Evolutionary conservation across 2,329 filamentous ascomycete genomes (phyloP).

Genomic region (Delphinella strobiligena): DNA sequence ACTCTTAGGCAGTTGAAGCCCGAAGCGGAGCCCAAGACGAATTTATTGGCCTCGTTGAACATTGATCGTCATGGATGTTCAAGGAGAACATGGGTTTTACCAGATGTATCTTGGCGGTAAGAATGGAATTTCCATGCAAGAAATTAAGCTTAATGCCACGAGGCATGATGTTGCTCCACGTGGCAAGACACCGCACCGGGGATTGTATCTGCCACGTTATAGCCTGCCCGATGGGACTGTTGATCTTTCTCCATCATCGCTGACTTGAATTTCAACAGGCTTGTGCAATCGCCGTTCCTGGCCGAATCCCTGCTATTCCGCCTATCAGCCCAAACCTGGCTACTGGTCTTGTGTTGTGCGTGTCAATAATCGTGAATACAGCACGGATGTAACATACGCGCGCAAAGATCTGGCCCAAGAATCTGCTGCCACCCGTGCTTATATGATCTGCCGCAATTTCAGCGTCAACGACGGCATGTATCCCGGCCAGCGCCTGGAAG

Average conservation of each 20-base stretch:
- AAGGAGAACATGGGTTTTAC: conserved; percentile 18
- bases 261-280: conserved; percentile 40
- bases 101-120: conserved; percentile 46
- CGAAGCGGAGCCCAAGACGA: neutral
- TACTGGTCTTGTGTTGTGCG: conserved; percentile 85
- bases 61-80: neutral
- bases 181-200: too few species aligned
- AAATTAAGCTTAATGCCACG: conserved; percentile 3
- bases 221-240: too few species aligned
- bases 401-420: conserved; percentile 76
- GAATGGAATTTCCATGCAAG: too few species aligned
- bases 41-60: too few species aligned
- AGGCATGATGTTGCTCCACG: too few species aligned
- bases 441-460: conserved; percentile 96
- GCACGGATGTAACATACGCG: conserved; percentile 76
- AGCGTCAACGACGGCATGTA: conserved; percentile 92
- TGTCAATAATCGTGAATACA: conserved; percentile 94
- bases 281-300: conserved; percentile 90
- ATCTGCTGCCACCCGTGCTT: conserved; percentile 88
- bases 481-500: conserved; percentile 42
- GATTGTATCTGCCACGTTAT: too few species aligned
- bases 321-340: conserved; percentile 41
- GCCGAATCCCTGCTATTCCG: conserved; percentile 82
- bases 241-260: neutral
- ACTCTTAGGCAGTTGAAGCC: neutral